phyloP scores from a whole-genome alignment of 2,329 filamentous ascomycete genomes.

The Zarea fungicola region DNA sequence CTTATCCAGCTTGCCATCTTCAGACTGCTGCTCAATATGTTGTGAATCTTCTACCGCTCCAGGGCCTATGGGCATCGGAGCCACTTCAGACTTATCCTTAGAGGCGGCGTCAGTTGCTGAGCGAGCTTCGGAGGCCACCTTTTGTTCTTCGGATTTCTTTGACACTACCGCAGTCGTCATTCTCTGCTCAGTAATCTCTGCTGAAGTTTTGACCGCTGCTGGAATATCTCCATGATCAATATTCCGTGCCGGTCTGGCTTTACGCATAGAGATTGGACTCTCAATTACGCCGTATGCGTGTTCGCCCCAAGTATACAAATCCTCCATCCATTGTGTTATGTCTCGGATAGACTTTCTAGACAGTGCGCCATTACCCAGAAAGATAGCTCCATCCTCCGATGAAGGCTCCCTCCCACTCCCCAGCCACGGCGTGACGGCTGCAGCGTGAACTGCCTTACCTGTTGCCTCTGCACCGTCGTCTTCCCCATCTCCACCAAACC shows the following conservation, averaged over 20 bases:
- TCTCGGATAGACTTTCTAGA: slow-evolving; percentile 66
- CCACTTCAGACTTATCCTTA: no score
- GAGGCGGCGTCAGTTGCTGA: no score
- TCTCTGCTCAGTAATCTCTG: no score
- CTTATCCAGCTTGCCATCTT: slow-evolving; percentile 43
- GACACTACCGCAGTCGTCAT: no score
- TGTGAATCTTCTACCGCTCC: neutral
- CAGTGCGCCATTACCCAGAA: slow-evolving; percentile 72
- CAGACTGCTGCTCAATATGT: slow-evolving; percentile 11
- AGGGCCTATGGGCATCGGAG: no score
- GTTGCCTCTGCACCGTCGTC: slow-evolving; percentile 22
- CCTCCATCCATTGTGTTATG: slow-evolving; percentile 81
- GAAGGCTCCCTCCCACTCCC: slow-evolving; percentile 63
- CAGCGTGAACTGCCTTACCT: slow-evolving; percentile 19
- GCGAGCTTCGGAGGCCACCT: no score
- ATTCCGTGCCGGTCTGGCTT: slow-evolving; percentile 38
- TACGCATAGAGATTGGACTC: slow-evolving; percentile 64
- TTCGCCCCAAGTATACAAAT: slow-evolving; percentile 77
- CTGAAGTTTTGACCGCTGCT: neutral
- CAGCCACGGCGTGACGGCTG: slow-evolving; percentile 61
- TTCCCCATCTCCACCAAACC: slow-evolving; percentile 63
- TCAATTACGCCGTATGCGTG: slow-evolving; percentile 80
- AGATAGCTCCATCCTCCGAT: slow-evolving; percentile 77
- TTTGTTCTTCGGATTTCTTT: no score
- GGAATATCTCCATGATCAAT: neutral